Evolutionary conservation across 345 rosid genomes (phyloP), one percentile per base, ranked within the genome.

Genomic region (Microthlaspi erraticum): DNA sequence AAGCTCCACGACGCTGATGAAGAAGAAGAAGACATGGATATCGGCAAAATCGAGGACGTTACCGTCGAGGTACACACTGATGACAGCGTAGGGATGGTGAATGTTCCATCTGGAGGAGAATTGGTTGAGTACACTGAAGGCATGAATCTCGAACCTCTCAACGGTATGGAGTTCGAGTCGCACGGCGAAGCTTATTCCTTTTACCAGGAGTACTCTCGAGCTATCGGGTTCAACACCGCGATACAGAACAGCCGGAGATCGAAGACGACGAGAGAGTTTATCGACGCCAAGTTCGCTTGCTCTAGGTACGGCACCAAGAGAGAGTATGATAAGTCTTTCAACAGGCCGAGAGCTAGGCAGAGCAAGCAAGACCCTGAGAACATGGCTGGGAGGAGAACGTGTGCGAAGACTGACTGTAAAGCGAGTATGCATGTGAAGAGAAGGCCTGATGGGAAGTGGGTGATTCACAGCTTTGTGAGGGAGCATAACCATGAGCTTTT

Each of bases 361-460:
- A 83, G 62, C 66, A 84, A 87, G 82, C 81, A 77, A 72, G 88
- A 85, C 8, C 77, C 86, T 0, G 93, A 88, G 10, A 82, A 77
- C 68, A 72, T 85, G 55, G 77, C 86, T 56, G 82, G 88, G 20
- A 61, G 90, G 12, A 54, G 92, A 51, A 78, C 87, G 0, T 82
- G 90, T 34, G 76, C 78, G 0, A 88, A 88, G 69, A 88, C 93
- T 0, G 90, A 88, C 60, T 88, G 93, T 76, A 88, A 85, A 74
- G 93, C 93, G 14, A 84, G 93, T 62, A 84, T 88, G 93, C 93
- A 88, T 81, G 93, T 88, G 68, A 88, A 88, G 84, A 82, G 93
- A 77, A 85, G 82, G 75, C 70, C 80, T 0, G 93, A 88, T 77
- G 93, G 90, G 54, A 88, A 85, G 67, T 88, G 93, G 93, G 79